Evolutionary conservation across 208 protist genomes (phyloP).

Genomic region (Trypanosoma lewisi): DNA sequence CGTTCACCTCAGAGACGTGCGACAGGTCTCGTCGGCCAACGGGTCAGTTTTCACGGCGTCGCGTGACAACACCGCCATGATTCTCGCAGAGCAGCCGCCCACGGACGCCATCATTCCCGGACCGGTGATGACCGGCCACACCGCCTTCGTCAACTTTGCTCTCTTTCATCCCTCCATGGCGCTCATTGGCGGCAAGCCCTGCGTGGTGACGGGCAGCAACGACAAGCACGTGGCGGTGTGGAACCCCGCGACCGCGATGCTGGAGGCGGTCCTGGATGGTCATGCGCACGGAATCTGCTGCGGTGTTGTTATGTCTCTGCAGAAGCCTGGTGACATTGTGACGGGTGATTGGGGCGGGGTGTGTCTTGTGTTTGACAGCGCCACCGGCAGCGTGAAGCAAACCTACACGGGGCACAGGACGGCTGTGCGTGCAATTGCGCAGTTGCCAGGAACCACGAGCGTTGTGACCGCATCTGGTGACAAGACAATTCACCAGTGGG

Average conservation of each 20-base stretch:
- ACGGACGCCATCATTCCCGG: conserved; percentile 18
- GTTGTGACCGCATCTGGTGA: conserved; percentile 75
- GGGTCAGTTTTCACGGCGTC: conserved; percentile 44
- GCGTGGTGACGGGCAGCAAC: conserved; percentile 69
- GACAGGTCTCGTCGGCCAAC: conserved; percentile 34
- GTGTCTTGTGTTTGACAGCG: conserved; percentile 62
- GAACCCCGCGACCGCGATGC: conserved; percentile 29
- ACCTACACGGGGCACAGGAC: conserved; percentile 53
- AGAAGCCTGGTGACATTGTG: conserved; percentile 48
- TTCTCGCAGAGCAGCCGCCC: conserved; percentile 24
- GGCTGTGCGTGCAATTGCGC: conserved; percentile 61
- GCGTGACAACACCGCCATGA: conserved; percentile 51
- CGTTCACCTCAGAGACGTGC: conserved; percentile 56
- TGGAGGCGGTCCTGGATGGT: conserved; percentile 72
- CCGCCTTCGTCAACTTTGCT: conserved; percentile 82
- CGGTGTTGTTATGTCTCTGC: conserved; percentile 33
- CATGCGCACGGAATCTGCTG: conserved; percentile 64
- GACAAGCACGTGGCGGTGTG: conserved; percentile 78
- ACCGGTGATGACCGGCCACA: conserved; percentile 50
- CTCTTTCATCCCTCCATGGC: conserved; percentile 41
- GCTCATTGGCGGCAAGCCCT: conserved; percentile 37
- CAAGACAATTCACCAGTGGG: conserved; percentile 81
- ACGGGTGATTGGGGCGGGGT: conserved; percentile 72
- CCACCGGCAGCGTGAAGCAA: conserved; percentile 46
- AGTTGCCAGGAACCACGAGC: conserved; percentile 41